These are phyloP conservation scores for Cymbidium sinense DNA, from an alignment of 106 monocot genomes.

Conservation along the genomic window DNA sequence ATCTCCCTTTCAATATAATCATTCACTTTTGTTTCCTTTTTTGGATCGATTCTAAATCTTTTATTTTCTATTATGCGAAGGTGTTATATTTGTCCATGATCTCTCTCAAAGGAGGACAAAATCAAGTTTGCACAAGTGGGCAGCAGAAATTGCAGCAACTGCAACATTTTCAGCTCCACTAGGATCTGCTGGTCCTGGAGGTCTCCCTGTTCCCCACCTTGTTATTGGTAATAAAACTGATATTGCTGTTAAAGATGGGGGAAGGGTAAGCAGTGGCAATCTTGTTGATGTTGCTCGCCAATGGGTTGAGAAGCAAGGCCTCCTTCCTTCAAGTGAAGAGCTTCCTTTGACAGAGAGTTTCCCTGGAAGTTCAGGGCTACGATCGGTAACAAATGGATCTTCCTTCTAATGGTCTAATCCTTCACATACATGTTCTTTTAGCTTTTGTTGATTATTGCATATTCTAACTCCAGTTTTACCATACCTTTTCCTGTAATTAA, in stretches of 20 bases:
- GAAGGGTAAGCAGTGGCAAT: slow-evolving; percentile 85
- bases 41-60: neutral
- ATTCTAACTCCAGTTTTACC: neutral
- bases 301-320: slow-evolving; percentile 95
- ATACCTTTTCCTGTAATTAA: neutral
- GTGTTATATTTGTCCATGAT: slow-evolving; percentile 94
- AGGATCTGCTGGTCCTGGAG: slow-evolving; percentile 70
- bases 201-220: slow-evolving; percentile 84
- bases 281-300: slow-evolving; percentile 94
- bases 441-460: neutral
- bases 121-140: slow-evolving; percentile 74
- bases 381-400: slow-evolving; percentile 39
- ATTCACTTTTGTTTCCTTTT: neutral
- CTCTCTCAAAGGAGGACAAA: slow-evolving; percentile 90
- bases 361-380: slow-evolving; percentile 52
- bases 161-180: slow-evolving; percentile 90
- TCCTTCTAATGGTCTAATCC: neutral
- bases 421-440: neutral
- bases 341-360: slow-evolving; percentile 79
- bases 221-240: slow-evolving; percentile 91
- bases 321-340: slow-evolving; percentile 81
- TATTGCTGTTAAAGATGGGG: slow-evolving; percentile 55
- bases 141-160: slow-evolving; percentile 53
- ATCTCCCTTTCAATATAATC: neutral
- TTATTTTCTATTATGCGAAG: slow-evolving; percentile 22